Evolutionary conservation across 2,329 filamentous ascomycete species (phyloP).

Genomic region (Thelonectria rubi): DNA sequence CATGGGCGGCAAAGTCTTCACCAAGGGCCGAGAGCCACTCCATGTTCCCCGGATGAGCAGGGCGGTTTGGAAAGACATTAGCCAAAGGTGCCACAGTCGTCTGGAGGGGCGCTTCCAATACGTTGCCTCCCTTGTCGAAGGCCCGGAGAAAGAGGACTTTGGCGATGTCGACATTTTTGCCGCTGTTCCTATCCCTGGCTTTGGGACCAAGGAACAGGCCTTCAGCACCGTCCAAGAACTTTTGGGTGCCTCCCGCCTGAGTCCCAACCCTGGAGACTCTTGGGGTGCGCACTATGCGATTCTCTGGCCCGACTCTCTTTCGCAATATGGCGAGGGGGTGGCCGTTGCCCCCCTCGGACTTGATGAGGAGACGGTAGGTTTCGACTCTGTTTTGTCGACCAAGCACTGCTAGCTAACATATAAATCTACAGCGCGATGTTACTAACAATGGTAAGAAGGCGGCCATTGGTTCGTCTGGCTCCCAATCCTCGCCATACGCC

Average conservation of each 20-base stretch:
- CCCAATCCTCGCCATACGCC: conserved; percentile 51
- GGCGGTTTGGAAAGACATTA: conserved; percentile 63
- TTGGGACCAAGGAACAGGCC: conserved; percentile 30
- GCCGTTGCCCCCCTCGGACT: no score
- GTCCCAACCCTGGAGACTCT: no score
- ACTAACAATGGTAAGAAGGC: no score
- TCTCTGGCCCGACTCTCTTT: no score
- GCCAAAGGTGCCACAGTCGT: conserved; percentile 53
- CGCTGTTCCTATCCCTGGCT: conserved; percentile 43
- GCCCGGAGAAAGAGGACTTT: conserved; percentile 71
- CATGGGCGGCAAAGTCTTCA: conserved; percentile 75
- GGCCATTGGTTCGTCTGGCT: neutral
- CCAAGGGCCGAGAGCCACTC: conserved; percentile 56
- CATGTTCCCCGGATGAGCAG: conserved; percentile 72
- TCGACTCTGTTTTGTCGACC: no score
- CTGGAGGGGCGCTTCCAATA: conserved; percentile 62
- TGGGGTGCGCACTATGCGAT: no score
- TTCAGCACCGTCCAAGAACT: conserved; percentile 2
- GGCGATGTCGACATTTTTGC: conserved; percentile 81
- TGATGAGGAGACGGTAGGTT: no score
- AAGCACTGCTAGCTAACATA: no score
- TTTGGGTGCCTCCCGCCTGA: conserved; percentile 28
- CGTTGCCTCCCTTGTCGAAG: conserved; percentile 71
- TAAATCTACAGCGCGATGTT: no score
- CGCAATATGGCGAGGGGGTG: no score